Base-by-base conservation (phyloP, 164 flowering plant genomes). In the Echeveria elegans region DNA sequence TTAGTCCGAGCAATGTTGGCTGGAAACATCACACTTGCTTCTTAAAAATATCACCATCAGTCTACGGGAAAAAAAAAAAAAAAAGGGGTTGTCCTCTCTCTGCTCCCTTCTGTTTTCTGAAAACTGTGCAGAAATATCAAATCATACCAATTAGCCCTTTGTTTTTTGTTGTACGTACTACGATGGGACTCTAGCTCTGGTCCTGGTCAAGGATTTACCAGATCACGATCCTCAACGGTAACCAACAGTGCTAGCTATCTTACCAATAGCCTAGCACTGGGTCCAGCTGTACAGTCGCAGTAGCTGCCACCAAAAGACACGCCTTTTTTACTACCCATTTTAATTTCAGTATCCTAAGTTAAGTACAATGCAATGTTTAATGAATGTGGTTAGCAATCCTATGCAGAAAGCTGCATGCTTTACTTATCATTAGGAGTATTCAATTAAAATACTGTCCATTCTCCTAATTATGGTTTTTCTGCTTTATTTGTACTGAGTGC, bases 131-230 rank as follows among this genome's bases (percentile, higher is more conserved):
- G n/a, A 19, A 41, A 41, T 41, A 8, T 16, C 50, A n/a, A n/a
- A n/a, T n/a, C n/a, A n/a, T n/a, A n/a, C n/a, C n/a, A n/a, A n/a
- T 2, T 16, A 45, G n/a, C n/a, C n/a, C 21, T 14, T 5, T 1
- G 2, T 14, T 14, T 41, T 41, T 41, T n/a, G 3, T 45, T 14
- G 21, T 45, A 4, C 16, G 50, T 45, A 16, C 50, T 45, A 16
- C 50, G 16, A 34, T 34, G 5, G 5, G 37, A 34, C 5, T 34
- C 37, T 34, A 7, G 37, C 5, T n/a, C 4, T 45, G 50, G 50
- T 15, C 50, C 50, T 16, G 50, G 50, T 45, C 50, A 45, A 45
- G 50, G 50, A 45, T 45, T 45, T n/a, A 45, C 50, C 50, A 45
- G 15, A 45, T 45, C 50, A 15, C 50, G 16, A 45, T 45, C 50